Base-by-base conservation (phyloP, 768 basidiomycete genomes). In the Mrakia gelida region DNA sequence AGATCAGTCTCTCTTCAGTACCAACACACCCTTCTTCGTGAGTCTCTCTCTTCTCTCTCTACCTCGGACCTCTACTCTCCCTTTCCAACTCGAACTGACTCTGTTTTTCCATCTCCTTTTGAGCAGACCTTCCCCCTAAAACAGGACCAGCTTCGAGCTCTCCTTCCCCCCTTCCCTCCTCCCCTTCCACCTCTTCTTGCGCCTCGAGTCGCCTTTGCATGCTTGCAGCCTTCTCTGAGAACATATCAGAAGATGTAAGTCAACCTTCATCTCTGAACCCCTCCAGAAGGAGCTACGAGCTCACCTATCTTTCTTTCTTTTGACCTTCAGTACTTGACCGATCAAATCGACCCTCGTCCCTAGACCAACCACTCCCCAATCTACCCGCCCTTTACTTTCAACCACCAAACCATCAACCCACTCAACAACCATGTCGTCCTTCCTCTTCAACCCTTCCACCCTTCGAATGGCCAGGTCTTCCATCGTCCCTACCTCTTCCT, bases 191-290 rank as follows among this genome's bases (percentile, higher is more conserved):
- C 45, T 21, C 49, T 21, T 52, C 15, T 73, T 56, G 52, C 72
- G 52, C 52, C 54, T 73, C 72, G 67, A 41, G 67, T 70, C 41
- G 41, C 67, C 38, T 70, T 70, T 70, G 67, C 67, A 70, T 70
- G 67, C 67, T 70, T 41, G 67, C 34, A 70, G 67, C 67, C 67
- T 70, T 70, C 26, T 34, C 67, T 41, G 67, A 38, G 34, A 70
- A 38, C 34, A 70, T 70, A 34, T 70, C 67, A 70, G 67, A 70
- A 70, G 67, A 70, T 41, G 67, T 70, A 13, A 38, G 67, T 34
- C 6, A 4, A 9, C 67, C 21, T n/a, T 11, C 30, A 21, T 45
- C 3, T 70, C 41, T 38, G n/a, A n/a, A n/a, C n/a, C 3, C 9
- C 65, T 32, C 15, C 1, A 26, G 1, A 30, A 0, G 59, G 52